Conservation (phyloP, 495 filamentous ascomycete genomes). For the Penicillium canescens region DNA sequence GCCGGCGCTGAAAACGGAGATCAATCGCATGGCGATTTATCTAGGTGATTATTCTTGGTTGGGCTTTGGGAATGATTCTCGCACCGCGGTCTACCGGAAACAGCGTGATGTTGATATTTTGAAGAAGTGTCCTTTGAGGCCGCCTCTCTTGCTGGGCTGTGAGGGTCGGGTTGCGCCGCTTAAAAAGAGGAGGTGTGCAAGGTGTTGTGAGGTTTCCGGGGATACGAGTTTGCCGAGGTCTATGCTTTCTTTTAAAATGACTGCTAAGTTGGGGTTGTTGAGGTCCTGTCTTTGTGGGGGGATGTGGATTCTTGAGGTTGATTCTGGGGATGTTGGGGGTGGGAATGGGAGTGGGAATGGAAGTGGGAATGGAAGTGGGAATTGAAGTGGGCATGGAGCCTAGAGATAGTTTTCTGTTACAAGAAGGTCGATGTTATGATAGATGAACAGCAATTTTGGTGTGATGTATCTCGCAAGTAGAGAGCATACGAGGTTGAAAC, state of each 20-base stretch:
- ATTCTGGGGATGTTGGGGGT: conserved; percentile 10
- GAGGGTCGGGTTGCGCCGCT: conserved; percentile 10
- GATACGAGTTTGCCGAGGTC: conserved; percentile 36
- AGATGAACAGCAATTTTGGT: no score
- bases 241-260: conserved; percentile 39
- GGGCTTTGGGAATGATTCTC: conserved; percentile 43
- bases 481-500: no score
- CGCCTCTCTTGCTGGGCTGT: conserved; percentile 7
- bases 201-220: conserved; percentile 45
- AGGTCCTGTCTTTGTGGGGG: conserved; percentile 47
- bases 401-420: no score
- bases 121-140: conserved; percentile 40
- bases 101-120: conserved; percentile 44
- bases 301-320: conserved; percentile 41
- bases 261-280: conserved; percentile 40
- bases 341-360: neutral
- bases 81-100: conserved; percentile 37
- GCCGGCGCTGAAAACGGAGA: conserved; percentile 38
- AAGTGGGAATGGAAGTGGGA: neutral
- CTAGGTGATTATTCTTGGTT: conserved; percentile 51
- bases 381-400: neutral
- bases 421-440: no score
- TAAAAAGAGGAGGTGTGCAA: conserved; percentile 37
- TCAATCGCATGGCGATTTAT: conserved; percentile 50
- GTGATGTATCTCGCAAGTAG: no score